Evolutionary conservation across 768 basidiomycete genomes (phyloP), one percentile per base, ranked within the genome.

Genomic region (Podaxis mareebaensis): DNA sequence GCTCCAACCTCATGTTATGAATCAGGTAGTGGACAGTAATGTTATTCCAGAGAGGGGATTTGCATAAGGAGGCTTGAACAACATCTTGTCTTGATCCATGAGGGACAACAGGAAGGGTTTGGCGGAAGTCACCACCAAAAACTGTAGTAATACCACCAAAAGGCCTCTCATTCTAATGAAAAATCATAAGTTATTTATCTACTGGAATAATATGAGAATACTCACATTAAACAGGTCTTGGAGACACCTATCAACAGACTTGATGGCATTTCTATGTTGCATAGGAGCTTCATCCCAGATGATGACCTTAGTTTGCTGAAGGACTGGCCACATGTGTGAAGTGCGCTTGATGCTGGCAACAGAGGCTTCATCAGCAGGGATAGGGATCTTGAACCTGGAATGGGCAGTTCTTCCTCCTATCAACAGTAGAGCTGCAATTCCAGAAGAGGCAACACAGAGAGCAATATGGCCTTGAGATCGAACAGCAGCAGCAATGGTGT

Each of bases 391-490:
- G 53, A 53, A 53, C 33, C 26, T 36, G 30, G 53, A 53, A 30
- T 53, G 53, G 11, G 53, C 53, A 30, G 53, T 53, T 13, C 53
- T 53, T 7, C 53, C 53, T 11, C 33, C 53, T 12, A 30, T 28
- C 26, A 53, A 36, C 15, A 53, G 30, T 7, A 53, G 15, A 5
- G 53, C 53, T 1, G 83, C 72, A 59, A 85, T 79, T 0, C 82
- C 82, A 44, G 82, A 83, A 1, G 83, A 85, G 12, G 82, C 79
- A 13, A 81, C 79, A 77, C 78, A 83, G 2, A 85, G 71, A 1
- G 79, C 73, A 68, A 83, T 74, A 33, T 66, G 36, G 0, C 72
- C 71, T 12, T 69, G 49, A 11, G 65, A 64, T 12, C 72, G 65
- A 1, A 81, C 28, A 12, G 66, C 44, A 40, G 69, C 46, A 65